Percentiles rank a stretch among this genome's conserved stretches.
These are phyloP conservation scores for Solanum chiquidenum DNA, from an alignment of 257 asterid species.

Conservation along the genomic window DNA sequence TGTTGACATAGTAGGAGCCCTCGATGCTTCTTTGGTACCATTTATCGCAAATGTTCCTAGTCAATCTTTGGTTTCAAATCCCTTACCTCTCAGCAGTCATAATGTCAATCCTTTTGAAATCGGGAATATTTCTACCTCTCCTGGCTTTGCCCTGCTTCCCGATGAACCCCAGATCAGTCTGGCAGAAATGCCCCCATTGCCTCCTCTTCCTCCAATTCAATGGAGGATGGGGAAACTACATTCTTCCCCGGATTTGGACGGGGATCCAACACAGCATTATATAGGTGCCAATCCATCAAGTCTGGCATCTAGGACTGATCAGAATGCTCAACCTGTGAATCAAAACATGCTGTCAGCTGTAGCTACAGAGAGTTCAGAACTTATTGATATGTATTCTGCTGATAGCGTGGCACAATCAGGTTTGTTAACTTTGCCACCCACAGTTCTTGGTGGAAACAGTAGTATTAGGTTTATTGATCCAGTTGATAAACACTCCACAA, in stretches of 20 bases:
- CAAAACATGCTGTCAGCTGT: neutral
- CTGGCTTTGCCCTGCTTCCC: slow-evolving; percentile 20
- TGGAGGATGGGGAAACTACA: slow-evolving; percentile 74
- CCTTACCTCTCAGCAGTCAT: slow-evolving; percentile 15
- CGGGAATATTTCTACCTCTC: slow-evolving; percentile 17
- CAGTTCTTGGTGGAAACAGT: slow-evolving; percentile 5
- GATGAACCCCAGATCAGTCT: slow-evolving; percentile 24
- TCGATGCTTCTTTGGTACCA: slow-evolving; percentile 8
- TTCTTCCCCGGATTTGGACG: slow-evolving; percentile 24
- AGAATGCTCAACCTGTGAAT: slow-evolving; percentile 10
- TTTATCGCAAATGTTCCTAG: slow-evolving; percentile 6
- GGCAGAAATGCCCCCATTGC: slow-evolving; percentile 69
- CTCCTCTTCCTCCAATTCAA: slow-evolving; percentile 95
- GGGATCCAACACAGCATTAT: slow-evolving; percentile 10
- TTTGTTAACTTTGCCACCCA: slow-evolving; percentile 4
- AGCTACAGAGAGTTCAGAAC: neutral
- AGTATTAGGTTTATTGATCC: neutral
- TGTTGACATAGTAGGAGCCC: slow-evolving; percentile 11
- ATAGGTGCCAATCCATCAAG: neutral
- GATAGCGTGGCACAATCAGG: neutral
- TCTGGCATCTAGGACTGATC: slow-evolving; percentile 3
- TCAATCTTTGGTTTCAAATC: slow-evolving; percentile 20
- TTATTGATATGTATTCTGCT: neutral
- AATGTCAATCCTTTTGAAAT: slow-evolving; percentile 17
- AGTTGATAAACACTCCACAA: neutral